Base-by-base conservation (phyloP, 805 yeast species). In the Phaffomyces antillensis region DNA sequence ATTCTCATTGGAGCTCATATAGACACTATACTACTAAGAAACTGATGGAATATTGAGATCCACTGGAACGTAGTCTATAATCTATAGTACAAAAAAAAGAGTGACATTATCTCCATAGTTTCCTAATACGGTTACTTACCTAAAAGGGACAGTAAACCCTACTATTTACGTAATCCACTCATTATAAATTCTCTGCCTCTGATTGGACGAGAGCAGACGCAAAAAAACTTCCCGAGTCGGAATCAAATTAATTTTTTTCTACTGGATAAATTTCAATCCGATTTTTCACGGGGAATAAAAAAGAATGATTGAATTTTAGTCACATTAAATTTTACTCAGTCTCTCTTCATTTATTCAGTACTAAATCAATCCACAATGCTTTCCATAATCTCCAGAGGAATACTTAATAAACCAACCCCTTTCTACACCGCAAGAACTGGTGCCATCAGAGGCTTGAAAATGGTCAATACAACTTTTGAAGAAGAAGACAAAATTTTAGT, bases 401-500 rank as follows among this genome's bases (percentile, higher is more conserved):
- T 41, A 25, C 47, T 43, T 13, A n/a, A 40, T 30, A 51, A 50
- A 47, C 53, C 54, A 26, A 26, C 47, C 13, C 26, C 35, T 5
- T 41, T 40, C 35, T 24, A 18, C 25, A 23, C 23, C 15, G 37
- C 33, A 16, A 40, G 40, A 30, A n/a, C 30, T 11, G 30, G 30
- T 11, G 30, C 44, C 20, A 33, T 30, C 15, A 53, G 60, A 48
- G 31, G 43, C 11, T 41, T 57, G 30, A 52, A 55, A 44, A 72
- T 81, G 13, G 73, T 76, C 48, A 63, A 65, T 51, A 75, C 88
- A 41, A 68, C 86, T 32, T 71, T 73, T 36, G 76, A 69, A 24
- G 78, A 79, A 54, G 95, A 85, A 58, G 76, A 84, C 53, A 76
- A 75, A 32, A 73, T 89, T 45, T 75, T 91, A 50, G 74, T 79